Evolutionary conservation across 2,329 filamentous ascomycete genomes (phyloP), one percentile per base, ranked within the genome.

Genomic region (Dactylellina haptotyla): DNA sequence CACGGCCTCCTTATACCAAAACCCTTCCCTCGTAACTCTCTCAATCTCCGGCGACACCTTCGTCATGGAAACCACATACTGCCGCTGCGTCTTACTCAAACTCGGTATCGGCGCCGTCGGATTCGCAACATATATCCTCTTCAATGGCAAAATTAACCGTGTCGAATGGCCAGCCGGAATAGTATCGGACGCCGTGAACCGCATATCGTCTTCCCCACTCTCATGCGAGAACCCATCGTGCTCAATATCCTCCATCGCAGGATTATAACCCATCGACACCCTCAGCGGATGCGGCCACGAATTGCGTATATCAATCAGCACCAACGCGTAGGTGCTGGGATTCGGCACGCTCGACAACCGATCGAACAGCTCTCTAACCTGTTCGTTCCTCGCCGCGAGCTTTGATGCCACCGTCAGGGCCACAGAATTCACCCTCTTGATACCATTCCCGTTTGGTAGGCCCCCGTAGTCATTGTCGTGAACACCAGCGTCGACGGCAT

Each of bases 1-100:
- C 1, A 97, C 85, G 78, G 87, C 88, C 80, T 96, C 91, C 14
- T 93, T 87, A 80, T 92, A 97, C 93, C 93, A 97, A 80, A 97
- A 97, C 0, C 89, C 88, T 81, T 97, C 92, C 57, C 93, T 85
- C 72, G 86, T 90, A 10, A 88, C 86, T 32, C 90, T 87, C 81
- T 97, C 93, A 45, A 86, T 87, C 75, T 95, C 92, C 0, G 92
- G 90, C 0, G 90, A 89, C 64, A 93, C 87, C 77, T 91, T 91
- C 79, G 87, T 89, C 14, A 89, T 87, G 80, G 90, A 95, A 45
- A 97, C 91, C 28, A 97, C 91, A 78, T 96, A 97, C 79, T 97
- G 93, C n/a, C 93, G 87, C 79, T 92, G 90, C 0, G 89, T 88
- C 0, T 90, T 90, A 76, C 94, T 93, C 8, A 97, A 84, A 0